Evolutionary conservation across 257 asterid genomes (phyloP).

Genomic region (Petunia axillaris): DNA sequence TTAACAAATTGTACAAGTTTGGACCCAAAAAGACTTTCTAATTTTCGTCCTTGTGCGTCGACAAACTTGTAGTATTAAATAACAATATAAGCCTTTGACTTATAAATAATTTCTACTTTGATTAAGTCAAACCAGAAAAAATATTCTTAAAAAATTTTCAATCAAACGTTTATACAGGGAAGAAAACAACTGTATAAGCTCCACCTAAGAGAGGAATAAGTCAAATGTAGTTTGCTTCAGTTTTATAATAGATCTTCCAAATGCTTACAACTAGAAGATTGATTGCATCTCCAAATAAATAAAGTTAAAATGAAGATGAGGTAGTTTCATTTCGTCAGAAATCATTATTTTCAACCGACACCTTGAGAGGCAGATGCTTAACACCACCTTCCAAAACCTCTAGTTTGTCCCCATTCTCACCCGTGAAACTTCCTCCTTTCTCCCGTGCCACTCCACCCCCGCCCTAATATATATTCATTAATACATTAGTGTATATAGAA

Average conservation of each 20-base stretch:
- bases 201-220: background rate
- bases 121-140: no score
- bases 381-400: background rate
- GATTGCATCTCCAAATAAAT: background rate
- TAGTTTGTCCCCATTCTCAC: background rate
- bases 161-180: no score
- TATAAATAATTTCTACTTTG: no score
- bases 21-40: no score
- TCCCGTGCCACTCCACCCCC: background rate
- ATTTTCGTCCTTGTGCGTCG: no score
- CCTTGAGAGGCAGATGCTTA: background rate
- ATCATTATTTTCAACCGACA: background rate
- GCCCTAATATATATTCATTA: no score
- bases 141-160: no score
- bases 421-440: background rate
- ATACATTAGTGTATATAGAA: no score
- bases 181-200: no score
- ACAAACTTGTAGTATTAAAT: no score
- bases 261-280: background rate
- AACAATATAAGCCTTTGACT: no score
- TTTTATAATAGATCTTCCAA: background rate
- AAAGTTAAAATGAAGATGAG: background rate
- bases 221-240: background rate
- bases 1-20: no score
- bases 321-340: background rate